These are phyloP conservation scores for Phytophthora fragariaefolia DNA, from an alignment of 352 stramenopile species.

Conservation along the genomic window DNA sequence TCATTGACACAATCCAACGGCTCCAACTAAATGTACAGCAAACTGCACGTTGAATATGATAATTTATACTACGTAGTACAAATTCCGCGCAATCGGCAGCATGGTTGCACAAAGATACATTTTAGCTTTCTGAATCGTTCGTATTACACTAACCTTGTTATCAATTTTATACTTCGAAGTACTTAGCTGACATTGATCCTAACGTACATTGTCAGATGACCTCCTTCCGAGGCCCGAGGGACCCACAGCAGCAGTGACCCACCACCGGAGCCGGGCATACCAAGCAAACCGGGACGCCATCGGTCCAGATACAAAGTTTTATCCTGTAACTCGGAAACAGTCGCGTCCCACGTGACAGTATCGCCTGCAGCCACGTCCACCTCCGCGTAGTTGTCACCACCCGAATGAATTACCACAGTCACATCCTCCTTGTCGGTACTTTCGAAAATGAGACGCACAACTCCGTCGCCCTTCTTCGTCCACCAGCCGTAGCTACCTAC, in stretches of 20 bases:
- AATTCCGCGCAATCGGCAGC: constrained; percentile 17
- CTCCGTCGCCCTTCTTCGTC: constrained; percentile 29
- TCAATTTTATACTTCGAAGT: too few relatives aligned
- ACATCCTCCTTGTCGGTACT: constrained; percentile 35
- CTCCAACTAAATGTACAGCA: constrained; percentile 44
- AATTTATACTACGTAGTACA: constrained; percentile 30
- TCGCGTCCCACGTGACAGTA: constrained; percentile 15
- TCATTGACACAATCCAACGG: constrained; percentile 64
- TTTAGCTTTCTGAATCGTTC: too few relatives aligned
- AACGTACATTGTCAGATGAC: constrained; percentile 37
- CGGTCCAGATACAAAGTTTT: constrained; percentile 60
- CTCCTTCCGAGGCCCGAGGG: constrained; percentile 22
- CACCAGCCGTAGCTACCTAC: constrained; percentile 25
- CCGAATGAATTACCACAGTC: too few relatives aligned
- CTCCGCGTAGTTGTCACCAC: constrained; percentile 32
- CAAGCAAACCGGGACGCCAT: constrained; percentile 48
- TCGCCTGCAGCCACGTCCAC: constrained; percentile 39
- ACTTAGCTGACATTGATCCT: constrained; percentile 53
- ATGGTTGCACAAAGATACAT: too few relatives aligned
- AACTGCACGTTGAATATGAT: constrained; percentile 17
- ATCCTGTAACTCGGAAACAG: constrained; percentile 34
- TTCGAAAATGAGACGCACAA: constrained; percentile 11
- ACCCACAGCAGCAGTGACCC: constrained; percentile 37
- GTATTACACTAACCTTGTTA: too few relatives aligned
- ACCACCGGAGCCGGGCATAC: constrained; percentile 33